These are phyloP conservation scores for Trichoderma erinaceum DNA, from an alignment of 495 filamentous ascomycete genomes.

Conservation along the genomic window DNA sequence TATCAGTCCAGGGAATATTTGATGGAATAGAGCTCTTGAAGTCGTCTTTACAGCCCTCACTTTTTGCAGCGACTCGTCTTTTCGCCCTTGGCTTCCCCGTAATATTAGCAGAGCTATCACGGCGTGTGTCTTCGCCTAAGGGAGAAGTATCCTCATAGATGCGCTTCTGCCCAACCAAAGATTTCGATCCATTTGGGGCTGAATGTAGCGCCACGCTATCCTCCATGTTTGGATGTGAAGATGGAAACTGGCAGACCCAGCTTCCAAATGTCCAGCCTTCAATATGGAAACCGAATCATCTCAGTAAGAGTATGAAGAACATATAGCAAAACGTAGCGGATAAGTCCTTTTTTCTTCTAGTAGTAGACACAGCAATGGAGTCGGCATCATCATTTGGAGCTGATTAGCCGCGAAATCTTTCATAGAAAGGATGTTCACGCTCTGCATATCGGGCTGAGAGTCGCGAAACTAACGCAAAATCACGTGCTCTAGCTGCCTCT, in stretches of 20 bases:
- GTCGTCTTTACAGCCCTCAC: not conserved
- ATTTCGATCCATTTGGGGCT: not conserved
- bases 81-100: not conserved
- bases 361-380: too few species aligned
- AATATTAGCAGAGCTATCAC: not conserved
- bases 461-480: conserved; percentile 6
- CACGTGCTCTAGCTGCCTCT: not conserved
- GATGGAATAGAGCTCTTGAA: not conserved
- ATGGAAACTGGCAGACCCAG: not conserved
- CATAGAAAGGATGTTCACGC: too few species aligned
- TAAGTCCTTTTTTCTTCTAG: too few species aligned
- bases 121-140: not conserved
- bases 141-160: not conserved
- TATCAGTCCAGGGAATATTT: not conserved
- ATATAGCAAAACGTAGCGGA: too few species aligned
- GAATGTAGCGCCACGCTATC: not conserved
- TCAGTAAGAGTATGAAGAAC: not conserved
- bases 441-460: not conserved
- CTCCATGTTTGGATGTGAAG: not conserved
- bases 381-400: too few species aligned
- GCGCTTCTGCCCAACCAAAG: not conserved
- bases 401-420: too few species aligned
- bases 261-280: not conserved
- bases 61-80: not conserved
- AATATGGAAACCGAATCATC: not conserved